Base-by-base conservation (phyloP, 2,329 filamentous ascomycete species). In the Fusarium coffeatum region DNA sequence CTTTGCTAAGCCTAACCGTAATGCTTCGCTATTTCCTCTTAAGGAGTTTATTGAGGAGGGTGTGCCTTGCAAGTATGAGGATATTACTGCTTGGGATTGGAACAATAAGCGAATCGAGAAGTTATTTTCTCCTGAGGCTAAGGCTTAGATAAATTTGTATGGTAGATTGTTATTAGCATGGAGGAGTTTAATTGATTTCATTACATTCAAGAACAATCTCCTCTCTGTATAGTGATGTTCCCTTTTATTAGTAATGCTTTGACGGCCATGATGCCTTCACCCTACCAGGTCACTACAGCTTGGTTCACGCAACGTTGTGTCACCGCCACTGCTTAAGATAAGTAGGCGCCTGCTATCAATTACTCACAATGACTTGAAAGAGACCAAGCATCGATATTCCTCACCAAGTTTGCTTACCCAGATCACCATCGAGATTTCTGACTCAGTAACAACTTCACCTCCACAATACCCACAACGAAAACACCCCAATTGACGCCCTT, bases 61-160 rank as follows among this genome's bases (percentile, higher is more conserved):
- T 6, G 54, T 62, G n/a, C 66, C 72, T 15, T 72, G 73, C 8
- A 59, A 54, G 0, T 80, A 80, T 27, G 74, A 76, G 28, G 74
- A 78, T 51, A 69, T 80, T 1, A 78, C 77, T 12, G 78, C 78
- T 8, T 72, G 78, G 69, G 78, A 80, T 56, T 80, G 72, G 72
- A 76, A 76, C 51, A 74, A 74, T 32, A 63, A 65, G 16, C 63
- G 74, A 8, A 76, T 76, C 25, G 72, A 72, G 22, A 73, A 74
- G 30, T 25, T 76, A n/a, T 74, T 72, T 58, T 9, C 46, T n/a
- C 8, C 49, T 15, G 69, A 46, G 15, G 3, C 60, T 0, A 65
- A 65, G 41, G 55, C 22, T 25, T 66, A 20, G 8, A 34, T n/a
- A 6, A 34, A 9, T 42, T 22, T 64, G 28, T 56, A 47, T 32